These are phyloP conservation scores for Beauveria sp. DNA, from an alignment of 2,329 filamentous ascomycete genomes.

Conservation along the genomic window DNA sequence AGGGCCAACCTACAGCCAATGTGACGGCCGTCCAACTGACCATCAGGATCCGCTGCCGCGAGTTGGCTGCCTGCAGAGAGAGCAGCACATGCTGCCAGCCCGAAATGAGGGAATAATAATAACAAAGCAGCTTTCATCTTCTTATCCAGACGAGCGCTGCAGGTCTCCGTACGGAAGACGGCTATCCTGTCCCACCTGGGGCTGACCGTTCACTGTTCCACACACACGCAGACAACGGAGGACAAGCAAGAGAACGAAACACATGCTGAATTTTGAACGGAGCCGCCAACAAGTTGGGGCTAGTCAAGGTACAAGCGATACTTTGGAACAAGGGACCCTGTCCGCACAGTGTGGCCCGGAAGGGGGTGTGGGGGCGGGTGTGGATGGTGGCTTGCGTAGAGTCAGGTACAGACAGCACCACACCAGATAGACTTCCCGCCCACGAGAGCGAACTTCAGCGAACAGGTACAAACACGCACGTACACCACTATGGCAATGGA, in stretches of 20 bases:
- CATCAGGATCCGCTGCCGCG: not conserved
- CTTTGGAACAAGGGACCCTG: not conserved
- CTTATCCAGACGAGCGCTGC: not conserved
- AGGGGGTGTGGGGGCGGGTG: conserved; percentile 5
- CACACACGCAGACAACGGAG: not conserved
- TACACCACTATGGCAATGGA: not conserved
- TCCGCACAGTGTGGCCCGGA: conserved; percentile 8
- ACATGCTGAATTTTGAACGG: not conserved
- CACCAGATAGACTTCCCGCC: conserved; percentile 8
- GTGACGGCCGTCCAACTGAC: not conserved
- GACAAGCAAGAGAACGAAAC: not conserved
- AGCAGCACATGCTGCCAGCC: not conserved
- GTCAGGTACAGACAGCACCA: conserved; percentile 7
- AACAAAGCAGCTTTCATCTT: not conserved
- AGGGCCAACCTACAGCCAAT: not conserved
- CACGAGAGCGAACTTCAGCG: not conserved
- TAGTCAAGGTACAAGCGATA: conserved; percentile 10
- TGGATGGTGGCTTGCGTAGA: conserved; percentile 3
- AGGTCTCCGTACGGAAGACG: not conserved
- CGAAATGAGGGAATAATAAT: not conserved
- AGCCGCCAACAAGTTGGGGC: not conserved
- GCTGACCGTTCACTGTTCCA: conserved; percentile 2
- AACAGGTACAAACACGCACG: not conserved
- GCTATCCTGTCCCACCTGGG: not conserved
- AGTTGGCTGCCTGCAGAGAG: not conserved